phyloP scores from a whole-genome alignment of 768 basidiomycete genomes.

The Pisolithus marmoratus region DNA sequence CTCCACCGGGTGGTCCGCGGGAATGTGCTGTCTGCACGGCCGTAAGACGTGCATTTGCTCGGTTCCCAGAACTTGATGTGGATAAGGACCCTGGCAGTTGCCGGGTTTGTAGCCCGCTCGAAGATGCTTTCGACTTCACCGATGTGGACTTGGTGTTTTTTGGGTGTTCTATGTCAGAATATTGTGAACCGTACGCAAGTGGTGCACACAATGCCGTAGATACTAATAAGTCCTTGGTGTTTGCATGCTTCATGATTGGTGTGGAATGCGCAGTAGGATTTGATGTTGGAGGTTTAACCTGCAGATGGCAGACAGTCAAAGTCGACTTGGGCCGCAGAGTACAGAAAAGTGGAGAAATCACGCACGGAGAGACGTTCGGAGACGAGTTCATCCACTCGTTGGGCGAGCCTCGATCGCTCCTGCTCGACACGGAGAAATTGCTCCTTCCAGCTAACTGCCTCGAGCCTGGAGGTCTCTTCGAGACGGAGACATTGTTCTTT shows the following conservation, averaged over 20 bases:
- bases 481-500: constrained; percentile 56
- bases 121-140: constrained; percentile 20
- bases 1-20: constrained; percentile 5
- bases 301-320: constrained; percentile 1
- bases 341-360: constrained; percentile 3
- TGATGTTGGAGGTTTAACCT: constrained; percentile 9
- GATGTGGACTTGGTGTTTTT: constrained; percentile 27
- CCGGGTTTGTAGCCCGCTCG: constrained; percentile 7
- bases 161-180: constrained; percentile 25
- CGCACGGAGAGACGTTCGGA: constrained; percentile 44
- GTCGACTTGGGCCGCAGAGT: not conserved
- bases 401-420: constrained; percentile 54
- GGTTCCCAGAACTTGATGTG: constrained; percentile 27
- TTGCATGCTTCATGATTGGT: constrained; percentile 25
- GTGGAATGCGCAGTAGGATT: constrained; percentile 25
- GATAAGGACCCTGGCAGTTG: constrained; percentile 13
- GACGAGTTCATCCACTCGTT: constrained; percentile 54
- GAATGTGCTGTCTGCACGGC: constrained; percentile 3
- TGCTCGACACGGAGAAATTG: constrained; percentile 72
- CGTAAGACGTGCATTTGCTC: constrained; percentile 20
- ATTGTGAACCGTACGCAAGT: constrained; percentile 14
- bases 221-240: constrained; percentile 22
- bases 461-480: constrained; percentile 40
- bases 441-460: constrained; percentile 71
- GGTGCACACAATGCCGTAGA: constrained; percentile 17